These are phyloP conservation scores for Violaceomyces palustris DNA, from an alignment of 1,284 basidiomycete species.

Conservation along the genomic window DNA sequence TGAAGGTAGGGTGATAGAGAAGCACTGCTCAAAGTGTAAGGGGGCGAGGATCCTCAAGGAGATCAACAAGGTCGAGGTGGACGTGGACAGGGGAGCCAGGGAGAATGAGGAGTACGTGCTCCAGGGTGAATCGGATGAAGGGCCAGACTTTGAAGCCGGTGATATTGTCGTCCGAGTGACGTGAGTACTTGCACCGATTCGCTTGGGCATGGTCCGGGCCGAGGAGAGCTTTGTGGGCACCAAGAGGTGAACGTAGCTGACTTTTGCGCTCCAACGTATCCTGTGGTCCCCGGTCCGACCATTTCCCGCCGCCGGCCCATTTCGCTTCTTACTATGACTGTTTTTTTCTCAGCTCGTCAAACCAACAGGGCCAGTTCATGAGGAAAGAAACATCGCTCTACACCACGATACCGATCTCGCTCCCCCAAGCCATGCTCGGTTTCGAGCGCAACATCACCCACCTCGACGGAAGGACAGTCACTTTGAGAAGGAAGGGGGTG, in stretches of 20 bases:
- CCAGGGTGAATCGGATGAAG: constrained; percentile 47
- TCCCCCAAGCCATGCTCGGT: constrained; percentile 47
- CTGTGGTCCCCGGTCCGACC: background rate
- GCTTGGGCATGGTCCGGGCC: too few species aligned
- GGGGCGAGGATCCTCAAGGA: constrained; percentile 45
- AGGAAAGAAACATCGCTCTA: constrained; percentile 43
- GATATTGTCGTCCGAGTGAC: constrained; percentile 44
- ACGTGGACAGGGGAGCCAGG: constrained; percentile 39
- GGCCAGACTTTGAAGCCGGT: constrained; percentile 46
- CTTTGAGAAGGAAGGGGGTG: constrained; percentile 27
- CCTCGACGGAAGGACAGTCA: constrained; percentile 43
- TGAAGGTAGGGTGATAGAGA: constrained; percentile 37
- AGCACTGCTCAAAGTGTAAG: constrained; percentile 37
- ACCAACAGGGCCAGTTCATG: constrained; percentile 36
- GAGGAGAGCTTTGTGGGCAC: too few species aligned
- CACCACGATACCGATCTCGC: constrained; percentile 37
- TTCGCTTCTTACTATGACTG: too few species aligned
- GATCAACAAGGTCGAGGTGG: constrained; percentile 39
- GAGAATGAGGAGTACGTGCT: constrained; percentile 44
- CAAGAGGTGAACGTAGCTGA: background rate
- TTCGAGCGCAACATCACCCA: constrained; percentile 43
- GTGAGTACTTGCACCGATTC: constrained; percentile 6
- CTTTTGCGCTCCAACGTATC: background rate
- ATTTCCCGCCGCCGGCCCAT: background rate
- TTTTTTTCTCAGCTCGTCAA: constrained; percentile 20